Percentiles rank a stretch among this genome's conserved stretches.
phyloP scores from a whole-genome alignment of 176 grass and related monocot genomes.

The Oryza punctata region DNA sequence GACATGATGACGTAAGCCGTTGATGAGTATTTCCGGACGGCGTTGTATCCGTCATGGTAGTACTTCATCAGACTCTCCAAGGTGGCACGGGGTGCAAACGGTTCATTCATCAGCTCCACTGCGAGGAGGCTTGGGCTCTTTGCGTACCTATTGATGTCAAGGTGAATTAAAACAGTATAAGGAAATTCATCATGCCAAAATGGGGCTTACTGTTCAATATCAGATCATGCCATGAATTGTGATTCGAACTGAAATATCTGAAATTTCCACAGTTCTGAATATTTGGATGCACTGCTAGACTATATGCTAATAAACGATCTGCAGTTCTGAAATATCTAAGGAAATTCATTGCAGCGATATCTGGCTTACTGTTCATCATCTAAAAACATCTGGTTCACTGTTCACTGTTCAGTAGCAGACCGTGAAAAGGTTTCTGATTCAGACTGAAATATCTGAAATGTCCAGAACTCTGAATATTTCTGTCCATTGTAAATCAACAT shows the following conservation, averaged over 20 bases:
- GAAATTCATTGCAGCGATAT: too few species aligned
- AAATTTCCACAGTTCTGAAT: not conserved
- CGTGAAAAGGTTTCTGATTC: too few species aligned
- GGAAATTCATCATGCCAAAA: not conserved
- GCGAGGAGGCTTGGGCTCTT: conserved; percentile 47
- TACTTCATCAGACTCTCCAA: conserved; percentile 63
- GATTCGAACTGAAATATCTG: not conserved
- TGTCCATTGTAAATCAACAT: not conserved
- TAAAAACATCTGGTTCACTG: too few species aligned
- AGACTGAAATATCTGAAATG: not conserved
- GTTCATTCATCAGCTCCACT: conserved; percentile 79
- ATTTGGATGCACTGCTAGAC: too few species aligned
- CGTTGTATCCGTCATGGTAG: conserved; percentile 59
- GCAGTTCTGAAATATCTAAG: too few species aligned
- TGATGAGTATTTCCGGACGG: conserved; percentile 52
- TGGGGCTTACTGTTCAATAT: not conserved
- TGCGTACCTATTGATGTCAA: conserved; percentile 42
- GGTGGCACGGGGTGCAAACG: conserved; percentile 32
- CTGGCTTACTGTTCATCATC: too few species aligned
- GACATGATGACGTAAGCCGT: conserved; percentile 73
- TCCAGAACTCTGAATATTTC: not conserved
- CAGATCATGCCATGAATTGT: not conserved
- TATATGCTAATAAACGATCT: too few species aligned
- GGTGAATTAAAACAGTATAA: not conserved
- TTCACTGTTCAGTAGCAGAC: too few species aligned